Evolutionary conservation across 805 yeast genomes (phyloP).

Genomic region (Huiozyma naganishii): DNA sequence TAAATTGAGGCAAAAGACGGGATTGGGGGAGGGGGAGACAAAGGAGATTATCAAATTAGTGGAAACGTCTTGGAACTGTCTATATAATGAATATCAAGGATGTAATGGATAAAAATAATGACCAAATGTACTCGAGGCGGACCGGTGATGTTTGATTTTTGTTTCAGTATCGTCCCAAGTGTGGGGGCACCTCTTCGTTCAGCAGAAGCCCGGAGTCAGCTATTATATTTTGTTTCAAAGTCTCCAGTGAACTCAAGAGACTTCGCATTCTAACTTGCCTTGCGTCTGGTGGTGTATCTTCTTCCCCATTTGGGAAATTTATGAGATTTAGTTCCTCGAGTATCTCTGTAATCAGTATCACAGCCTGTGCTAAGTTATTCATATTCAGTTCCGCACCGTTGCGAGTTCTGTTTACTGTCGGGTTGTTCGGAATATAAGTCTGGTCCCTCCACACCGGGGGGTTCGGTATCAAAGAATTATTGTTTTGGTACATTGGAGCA

Average conservation of each 20-base stretch:
- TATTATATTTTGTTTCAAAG: neutral
- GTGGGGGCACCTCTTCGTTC: no score
- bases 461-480: no score
- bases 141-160: neutral
- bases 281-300: neutral
- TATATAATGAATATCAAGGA: no score
- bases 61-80: no score
- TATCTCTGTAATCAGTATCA: conserved; percentile 1
- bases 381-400: neutral
- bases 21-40: no score
- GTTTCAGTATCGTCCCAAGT: neutral
- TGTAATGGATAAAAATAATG: no score
- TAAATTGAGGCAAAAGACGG: no score
- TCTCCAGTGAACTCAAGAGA: neutral
- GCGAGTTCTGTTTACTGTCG: no score
- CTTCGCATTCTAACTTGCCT: neutral
- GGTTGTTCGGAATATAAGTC: no score
- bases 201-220: neutral
- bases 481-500: no score
- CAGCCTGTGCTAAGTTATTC: conserved; percentile 1
- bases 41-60: no score
- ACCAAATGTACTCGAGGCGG: neutral
- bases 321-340: neutral
- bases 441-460: no score
- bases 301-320: neutral